These are phyloP conservation scores for Pelargonium cotyledonis DNA, from an alignment of 441 rosid species.

Conservation along the genomic window DNA sequence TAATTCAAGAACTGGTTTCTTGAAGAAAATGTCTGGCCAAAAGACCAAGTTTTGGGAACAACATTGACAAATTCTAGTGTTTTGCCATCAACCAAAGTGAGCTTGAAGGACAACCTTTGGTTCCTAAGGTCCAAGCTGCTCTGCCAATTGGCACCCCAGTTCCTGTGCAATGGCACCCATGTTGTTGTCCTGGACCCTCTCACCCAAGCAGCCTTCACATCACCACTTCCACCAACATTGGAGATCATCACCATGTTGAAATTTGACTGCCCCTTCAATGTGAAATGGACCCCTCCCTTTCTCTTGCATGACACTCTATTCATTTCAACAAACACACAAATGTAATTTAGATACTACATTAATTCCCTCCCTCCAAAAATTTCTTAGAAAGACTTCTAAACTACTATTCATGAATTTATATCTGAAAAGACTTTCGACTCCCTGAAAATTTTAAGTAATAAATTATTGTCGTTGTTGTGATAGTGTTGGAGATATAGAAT, in stretches of 20 bases:
- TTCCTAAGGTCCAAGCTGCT: constrained; percentile 45
- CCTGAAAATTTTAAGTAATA: no score
- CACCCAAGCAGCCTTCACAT: constrained; percentile 53
- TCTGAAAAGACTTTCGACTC: no score
- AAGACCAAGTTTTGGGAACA: constrained; percentile 57
- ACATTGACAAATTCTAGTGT: constrained; percentile 47
- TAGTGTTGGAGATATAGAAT: no score
- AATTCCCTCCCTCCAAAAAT: no score
- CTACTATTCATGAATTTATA: no score
- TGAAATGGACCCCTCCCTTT: constrained; percentile 73
- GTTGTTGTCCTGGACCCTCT: constrained; percentile 46
- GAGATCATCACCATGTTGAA: constrained; percentile 70
- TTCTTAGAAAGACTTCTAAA: no score
- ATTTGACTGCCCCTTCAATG: constrained; percentile 65
- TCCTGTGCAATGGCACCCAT: constrained; percentile 57
- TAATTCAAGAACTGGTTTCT: constrained; percentile 36
- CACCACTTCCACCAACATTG: constrained; percentile 70
- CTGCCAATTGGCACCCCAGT: constrained; percentile 84
- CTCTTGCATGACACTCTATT: constrained; percentile 61
- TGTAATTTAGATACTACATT: no score
- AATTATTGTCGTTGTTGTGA: no score
- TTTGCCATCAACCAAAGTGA: constrained; percentile 48
- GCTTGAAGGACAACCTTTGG: constrained; percentile 54
- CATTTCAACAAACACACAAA: neutral
- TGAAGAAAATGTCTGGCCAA: constrained; percentile 75